Conservation (phyloP, 2,329 filamentous ascomycete species). For the Endothia cerciana region DNA sequence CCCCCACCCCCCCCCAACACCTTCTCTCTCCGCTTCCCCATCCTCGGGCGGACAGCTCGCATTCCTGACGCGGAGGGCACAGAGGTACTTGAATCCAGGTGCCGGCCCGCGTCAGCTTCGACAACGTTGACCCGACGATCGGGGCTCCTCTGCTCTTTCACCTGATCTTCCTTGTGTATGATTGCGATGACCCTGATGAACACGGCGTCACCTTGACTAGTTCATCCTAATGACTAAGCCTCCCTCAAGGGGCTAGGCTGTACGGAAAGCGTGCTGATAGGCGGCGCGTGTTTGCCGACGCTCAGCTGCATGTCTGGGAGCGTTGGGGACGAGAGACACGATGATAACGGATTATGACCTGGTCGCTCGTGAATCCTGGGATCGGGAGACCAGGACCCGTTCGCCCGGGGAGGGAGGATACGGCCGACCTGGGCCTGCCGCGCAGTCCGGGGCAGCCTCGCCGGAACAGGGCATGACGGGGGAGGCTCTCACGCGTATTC, state of each 20-base stretch:
- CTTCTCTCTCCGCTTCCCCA: neutral
- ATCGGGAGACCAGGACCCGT: neutral
- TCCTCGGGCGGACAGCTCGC: neutral
- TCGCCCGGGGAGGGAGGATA: neutral
- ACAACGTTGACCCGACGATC: neutral
- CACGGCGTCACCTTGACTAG: neutral
- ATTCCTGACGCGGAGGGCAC: neutral
- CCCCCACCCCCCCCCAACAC: no score
- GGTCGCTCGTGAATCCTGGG: neutral
- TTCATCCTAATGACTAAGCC: neutral
- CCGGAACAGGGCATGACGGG: neutral
- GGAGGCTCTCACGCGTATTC: neutral
- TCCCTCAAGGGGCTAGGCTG: neutral
- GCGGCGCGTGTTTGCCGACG: neutral
- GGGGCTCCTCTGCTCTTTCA: neutral
- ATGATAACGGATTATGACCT: neutral
- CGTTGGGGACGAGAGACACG: neutral
- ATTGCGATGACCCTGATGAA: conserved; percentile 3
- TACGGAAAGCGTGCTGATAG: neutral
- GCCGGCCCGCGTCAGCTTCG: neutral
- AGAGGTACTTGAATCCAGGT: neutral
- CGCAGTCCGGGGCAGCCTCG: neutral
- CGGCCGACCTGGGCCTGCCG: neutral
- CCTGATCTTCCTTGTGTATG: neutral
- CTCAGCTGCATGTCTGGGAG: neutral